Base-by-base conservation (phyloP, 306 rosid species). In the Arachis hypogaea region DNA sequence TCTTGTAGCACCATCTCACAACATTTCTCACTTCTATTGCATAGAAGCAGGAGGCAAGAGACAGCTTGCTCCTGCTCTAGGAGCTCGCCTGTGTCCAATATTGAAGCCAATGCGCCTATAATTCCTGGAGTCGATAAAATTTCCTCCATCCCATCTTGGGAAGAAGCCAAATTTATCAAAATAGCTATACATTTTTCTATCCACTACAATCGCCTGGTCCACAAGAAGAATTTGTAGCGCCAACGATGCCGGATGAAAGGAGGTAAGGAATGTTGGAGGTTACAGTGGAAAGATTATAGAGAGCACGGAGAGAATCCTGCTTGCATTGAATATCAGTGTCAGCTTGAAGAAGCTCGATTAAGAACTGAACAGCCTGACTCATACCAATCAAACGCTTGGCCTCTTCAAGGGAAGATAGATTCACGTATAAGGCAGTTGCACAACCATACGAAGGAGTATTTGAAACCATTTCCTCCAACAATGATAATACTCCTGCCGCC, bases 21-120 rank as follows among this genome's bases (percentile, higher is more conserved):
- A 78, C 99, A 95, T 74, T 69, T 81, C 66, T 92, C 98, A 68
- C 85, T 88, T 71, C 83, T 83, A 12, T 83, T 87, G 55, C 99
- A 95, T 84, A 92, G 78, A 80, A 90, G 80, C 58, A 90, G 80
- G 51, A 95, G 91, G 75, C 97, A 95, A 8, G 85, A 84, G 40
- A 87, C 86, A 8, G 97, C 98, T 79, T 92, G 97, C 86, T 95
- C 99, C 78, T 90, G 99, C 86, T 88, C 99, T 5, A 84, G 42
- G 47, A 78, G 86, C 81, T 87, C 88, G 18, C 92, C 98, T 0
- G 82, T 82, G 78, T 95, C 99, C 84, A 92, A 78, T 59, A 86
- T 72, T 1, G 85, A 66, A 65, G 98, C 96, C 69, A 95, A 55
- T 9, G 80, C 77, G 28, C 96, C 68, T 36, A 95, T 81, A 38